phyloP scores from a whole-genome alignment of 805 yeast species.

The Teunomyces lycoperdinae region DNA sequence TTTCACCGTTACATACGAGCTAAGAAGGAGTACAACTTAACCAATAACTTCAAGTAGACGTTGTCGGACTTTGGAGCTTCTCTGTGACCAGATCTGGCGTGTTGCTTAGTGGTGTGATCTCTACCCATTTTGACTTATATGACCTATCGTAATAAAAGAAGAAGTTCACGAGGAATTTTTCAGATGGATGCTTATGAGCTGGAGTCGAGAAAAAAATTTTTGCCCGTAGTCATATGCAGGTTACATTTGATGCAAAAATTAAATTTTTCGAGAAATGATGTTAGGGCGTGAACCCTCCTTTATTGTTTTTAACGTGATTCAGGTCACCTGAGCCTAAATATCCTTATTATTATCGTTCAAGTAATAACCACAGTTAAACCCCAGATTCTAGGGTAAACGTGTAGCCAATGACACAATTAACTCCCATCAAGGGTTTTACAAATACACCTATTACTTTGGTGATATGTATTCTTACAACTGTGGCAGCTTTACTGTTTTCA shows the following conservation, averaged over 20 bases:
- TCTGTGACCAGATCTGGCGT: slow-evolving; percentile 94
- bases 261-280: not conserved
- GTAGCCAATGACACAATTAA: slow-evolving; percentile 31
- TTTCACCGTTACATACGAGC: slow-evolving; percentile 77
- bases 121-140: slow-evolving; percentile 69
- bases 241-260: not conserved
- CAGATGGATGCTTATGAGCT: not conserved
- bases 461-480: slow-evolving; percentile 32
- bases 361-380: not conserved
- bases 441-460: slow-evolving; percentile 44
- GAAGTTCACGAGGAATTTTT: slow-evolving; percentile 2
- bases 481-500: slow-evolving; percentile 40
- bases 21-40: slow-evolving; percentile 97
- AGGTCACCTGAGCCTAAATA: not conserved
- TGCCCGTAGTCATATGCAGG: not conserved
- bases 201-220: not conserved
- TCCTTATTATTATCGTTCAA: not conserved
- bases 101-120: slow-evolving; percentile 96
- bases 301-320: not conserved
- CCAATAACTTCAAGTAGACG: slow-evolving; percentile 97
- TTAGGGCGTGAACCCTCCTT: not conserved
- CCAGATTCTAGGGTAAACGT: not conserved
- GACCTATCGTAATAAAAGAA: slow-evolving; percentile 4
- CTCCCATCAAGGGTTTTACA: slow-evolving; percentile 41
- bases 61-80: slow-evolving; percentile 99